These are phyloP conservation scores for Yarrowia sp. DNA, from an alignment of 805 yeast species.

Conservation along the genomic window DNA sequence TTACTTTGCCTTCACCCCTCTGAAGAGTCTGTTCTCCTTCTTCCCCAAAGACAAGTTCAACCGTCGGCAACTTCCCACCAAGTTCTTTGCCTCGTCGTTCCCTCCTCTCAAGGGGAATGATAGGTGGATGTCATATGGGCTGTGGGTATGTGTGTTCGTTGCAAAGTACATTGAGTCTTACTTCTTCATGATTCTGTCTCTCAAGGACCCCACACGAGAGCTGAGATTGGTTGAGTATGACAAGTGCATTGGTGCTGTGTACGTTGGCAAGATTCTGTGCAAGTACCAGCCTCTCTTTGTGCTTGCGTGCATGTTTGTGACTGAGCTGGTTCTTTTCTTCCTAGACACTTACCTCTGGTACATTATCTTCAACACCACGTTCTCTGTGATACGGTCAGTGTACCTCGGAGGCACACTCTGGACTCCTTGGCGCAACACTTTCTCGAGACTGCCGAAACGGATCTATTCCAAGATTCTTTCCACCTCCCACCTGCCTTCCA, in stretches of 20 bases:
- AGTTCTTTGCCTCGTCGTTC: slow-evolving; percentile 91
- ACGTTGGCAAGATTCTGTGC: slow-evolving; percentile 75
- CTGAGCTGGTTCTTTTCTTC: slow-evolving; percentile 93
- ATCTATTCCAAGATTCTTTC: slow-evolving; percentile 69
- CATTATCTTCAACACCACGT: slow-evolving; percentile 88
- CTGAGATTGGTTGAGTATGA: slow-evolving; percentile 80
- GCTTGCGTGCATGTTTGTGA: slow-evolving; percentile 86
- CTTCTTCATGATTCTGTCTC: slow-evolving; percentile 80
- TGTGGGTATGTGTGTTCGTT: slow-evolving; percentile 85
- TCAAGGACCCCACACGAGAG: slow-evolving; percentile 92
- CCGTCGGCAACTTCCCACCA: slow-evolving; percentile 87
- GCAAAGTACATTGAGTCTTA: slow-evolving; percentile 92
- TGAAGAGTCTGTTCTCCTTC: slow-evolving; percentile 94
- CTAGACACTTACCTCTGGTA: slow-evolving; percentile 99
- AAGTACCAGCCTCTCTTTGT: slow-evolving; percentile 83
- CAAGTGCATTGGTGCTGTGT: slow-evolving; percentile 91
- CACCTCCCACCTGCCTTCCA: slow-evolving; percentile 46
- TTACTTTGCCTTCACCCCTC: slow-evolving; percentile 91
- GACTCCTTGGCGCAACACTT: slow-evolving; percentile 99
- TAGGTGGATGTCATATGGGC: slow-evolving; percentile 92
- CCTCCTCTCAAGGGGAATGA: slow-evolving; percentile 79
- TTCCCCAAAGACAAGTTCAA: slow-evolving; percentile 74
- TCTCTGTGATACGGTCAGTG: slow-evolving; percentile 96
- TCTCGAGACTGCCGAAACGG: slow-evolving; percentile 97
- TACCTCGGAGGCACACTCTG: slow-evolving; percentile 97